phyloP scores from a whole-genome alignment of 495 filamentous ascomycete genomes.

The Aspergillus mulundensis region DNA sequence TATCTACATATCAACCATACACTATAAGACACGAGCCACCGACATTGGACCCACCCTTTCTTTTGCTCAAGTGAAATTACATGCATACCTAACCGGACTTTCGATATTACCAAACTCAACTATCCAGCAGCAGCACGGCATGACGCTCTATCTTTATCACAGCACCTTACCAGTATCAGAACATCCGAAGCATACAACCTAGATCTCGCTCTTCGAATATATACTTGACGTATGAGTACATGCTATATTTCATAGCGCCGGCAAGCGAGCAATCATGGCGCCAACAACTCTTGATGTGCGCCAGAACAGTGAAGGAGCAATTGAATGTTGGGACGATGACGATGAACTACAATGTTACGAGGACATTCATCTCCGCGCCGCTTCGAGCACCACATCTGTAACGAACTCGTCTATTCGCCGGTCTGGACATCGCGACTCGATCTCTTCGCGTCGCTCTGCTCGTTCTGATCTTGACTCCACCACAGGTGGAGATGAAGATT shows the following conservation, averaged over 20 bases:
- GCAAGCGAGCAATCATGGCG: constrained; percentile 43
- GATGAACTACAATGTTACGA: constrained; percentile 72
- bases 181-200: constrained; percentile 23
- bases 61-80: background rate
- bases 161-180: constrained; percentile 22
- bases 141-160: constrained; percentile 28
- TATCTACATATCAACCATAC: background rate
- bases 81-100: background rate
- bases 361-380: constrained; percentile 62
- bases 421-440: constrained; percentile 63
- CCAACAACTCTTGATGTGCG: constrained; percentile 52
- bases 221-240: background rate
- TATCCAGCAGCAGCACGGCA: constrained; percentile 25
- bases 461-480: constrained; percentile 76
- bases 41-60: background rate
- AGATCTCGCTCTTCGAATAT: constrained; percentile 3
- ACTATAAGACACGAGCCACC: background rate
- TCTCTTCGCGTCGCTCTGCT: constrained; percentile 72
- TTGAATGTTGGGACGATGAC: constrained; percentile 91
- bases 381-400: constrained; percentile 56
- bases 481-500: constrained; percentile 73
- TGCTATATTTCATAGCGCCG: background rate
- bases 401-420: constrained; percentile 47
- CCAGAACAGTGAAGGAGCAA: constrained; percentile 51
- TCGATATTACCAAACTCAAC: background rate